phyloP scores from a whole-genome alignment of 2,329 filamentous ascomycete species.

The Coniosporium tulheliwenetii region DNA sequence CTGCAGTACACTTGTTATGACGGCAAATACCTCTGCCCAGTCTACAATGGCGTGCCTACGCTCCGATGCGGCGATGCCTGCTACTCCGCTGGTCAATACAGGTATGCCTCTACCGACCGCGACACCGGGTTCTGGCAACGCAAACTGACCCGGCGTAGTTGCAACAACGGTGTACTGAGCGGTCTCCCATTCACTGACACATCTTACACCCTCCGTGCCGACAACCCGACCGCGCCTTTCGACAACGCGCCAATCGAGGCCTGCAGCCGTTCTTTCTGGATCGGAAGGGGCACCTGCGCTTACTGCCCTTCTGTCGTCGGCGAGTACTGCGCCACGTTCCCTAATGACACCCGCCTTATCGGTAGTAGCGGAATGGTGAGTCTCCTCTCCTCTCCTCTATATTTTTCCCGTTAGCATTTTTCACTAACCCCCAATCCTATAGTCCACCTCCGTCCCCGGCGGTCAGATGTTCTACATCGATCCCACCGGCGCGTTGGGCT shows the following conservation, averaged over 20 bases:
- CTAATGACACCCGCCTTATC: constrained; percentile 6
- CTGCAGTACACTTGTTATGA: constrained; percentile 4
- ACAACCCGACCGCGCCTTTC: constrained; percentile 11
- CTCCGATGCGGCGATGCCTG: constrained; percentile 4
- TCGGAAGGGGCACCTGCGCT: constrained; percentile 12
- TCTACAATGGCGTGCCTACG: constrained; percentile 5
- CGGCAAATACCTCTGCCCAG: constrained; percentile 4
- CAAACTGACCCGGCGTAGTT: not conserved
- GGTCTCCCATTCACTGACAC: not conserved
- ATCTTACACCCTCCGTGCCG: constrained; percentile 10
- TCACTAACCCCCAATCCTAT: not conserved
- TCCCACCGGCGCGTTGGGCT: constrained; percentile 11
- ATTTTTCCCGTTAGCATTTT: not conserved
- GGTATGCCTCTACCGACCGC: not conserved
- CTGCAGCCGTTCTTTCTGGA: constrained; percentile 10
- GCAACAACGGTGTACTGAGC: not conserved
- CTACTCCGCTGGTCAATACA: constrained; percentile 4
- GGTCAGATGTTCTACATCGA: constrained; percentile 17
- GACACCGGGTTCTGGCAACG: not conserved
- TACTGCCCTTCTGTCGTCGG: constrained; percentile 13
- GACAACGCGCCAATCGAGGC: constrained; percentile 12
- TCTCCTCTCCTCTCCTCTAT: not conserved
- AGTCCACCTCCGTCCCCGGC: constrained; percentile 12
- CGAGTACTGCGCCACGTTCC: constrained; percentile 8
- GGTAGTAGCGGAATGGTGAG: constrained; percentile 2